These are phyloP conservation scores for Malassezia dermatis DNA, from an alignment of 1,284 basidiomycete genomes.

Conservation along the genomic window DNA sequence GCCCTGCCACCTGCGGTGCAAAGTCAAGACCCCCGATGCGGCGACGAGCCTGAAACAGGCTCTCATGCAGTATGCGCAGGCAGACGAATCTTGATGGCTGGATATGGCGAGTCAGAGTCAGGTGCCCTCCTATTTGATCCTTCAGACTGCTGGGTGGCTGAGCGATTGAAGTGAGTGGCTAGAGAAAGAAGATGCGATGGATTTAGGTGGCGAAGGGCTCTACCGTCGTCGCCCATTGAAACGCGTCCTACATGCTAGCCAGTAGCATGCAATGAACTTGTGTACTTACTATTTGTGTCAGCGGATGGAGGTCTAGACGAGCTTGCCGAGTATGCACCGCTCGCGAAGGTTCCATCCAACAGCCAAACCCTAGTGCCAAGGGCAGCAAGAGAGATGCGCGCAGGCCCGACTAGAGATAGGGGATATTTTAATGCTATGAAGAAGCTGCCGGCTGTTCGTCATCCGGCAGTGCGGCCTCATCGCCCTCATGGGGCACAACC, in stretches of 20 bases:
- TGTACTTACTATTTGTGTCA: not conserved
- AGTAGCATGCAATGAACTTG: not conserved
- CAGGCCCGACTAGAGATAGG: slow-evolving; percentile 5
- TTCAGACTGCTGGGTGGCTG: slow-evolving; percentile 28
- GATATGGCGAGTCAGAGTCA: not conserved
- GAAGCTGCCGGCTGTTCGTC: not conserved
- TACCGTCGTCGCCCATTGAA: slow-evolving; percentile 17
- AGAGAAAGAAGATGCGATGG: slow-evolving; percentile 19
- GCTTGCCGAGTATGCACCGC: not conserved
- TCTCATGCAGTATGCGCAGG: slow-evolving; percentile 17
- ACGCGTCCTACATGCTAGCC: slow-evolving; percentile 13
- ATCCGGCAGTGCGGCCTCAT: slow-evolving; percentile 3
- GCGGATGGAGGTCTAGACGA: slow-evolving; percentile 12
- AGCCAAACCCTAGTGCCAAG: slow-evolving; percentile 9
- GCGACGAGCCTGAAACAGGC: slow-evolving; percentile 26
- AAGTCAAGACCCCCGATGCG: slow-evolving; percentile 32
- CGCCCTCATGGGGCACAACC: slow-evolving; percentile 6
- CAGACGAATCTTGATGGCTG: not conserved
- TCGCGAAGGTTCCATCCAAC: slow-evolving; percentile 16
- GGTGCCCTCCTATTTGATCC: slow-evolving; percentile 40
- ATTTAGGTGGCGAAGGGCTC: slow-evolving; percentile 13
- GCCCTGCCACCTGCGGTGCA: slow-evolving; percentile 31
- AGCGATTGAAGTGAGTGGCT: slow-evolving; percentile 40
- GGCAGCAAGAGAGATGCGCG: not conserved
- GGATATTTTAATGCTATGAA: not conserved